A percentile compares a stretch with the other conserved stretches of the same genome.
Evolutionary conservation across 768 basidiomycete genomes (phyloP).

Genomic region (Russula griseocarnosa): DNA sequence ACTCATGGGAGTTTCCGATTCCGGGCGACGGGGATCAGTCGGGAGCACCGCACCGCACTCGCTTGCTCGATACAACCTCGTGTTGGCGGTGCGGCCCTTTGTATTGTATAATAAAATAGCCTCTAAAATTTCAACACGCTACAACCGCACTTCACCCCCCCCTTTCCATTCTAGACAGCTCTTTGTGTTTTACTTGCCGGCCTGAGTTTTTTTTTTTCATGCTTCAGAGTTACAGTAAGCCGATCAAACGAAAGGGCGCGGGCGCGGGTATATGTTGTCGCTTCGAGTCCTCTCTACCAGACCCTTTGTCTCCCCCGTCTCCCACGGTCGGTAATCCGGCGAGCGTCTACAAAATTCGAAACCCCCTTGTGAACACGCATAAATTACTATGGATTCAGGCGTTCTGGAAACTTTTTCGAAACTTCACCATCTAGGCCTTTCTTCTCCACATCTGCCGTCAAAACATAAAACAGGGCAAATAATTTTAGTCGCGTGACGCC

Average conservation of each 20-base stretch:
- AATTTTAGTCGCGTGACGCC: constrained; percentile 1
- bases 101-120: no score
- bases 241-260: background rate
- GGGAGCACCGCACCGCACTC: background rate
- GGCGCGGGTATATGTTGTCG: background rate
- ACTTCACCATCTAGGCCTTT: background rate
- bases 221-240: background rate
- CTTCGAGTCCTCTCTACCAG: no score
- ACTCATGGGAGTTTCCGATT: constrained; percentile 13
- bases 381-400: background rate
- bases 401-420: background rate
- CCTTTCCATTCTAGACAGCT: background rate
- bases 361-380: no score
- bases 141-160: background rate
- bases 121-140: background rate
- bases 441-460: background rate
- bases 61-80: constrained; percentile 3
- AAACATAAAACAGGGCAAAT: background rate
- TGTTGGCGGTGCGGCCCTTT: constrained; percentile 13
- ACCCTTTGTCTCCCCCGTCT: background rate
- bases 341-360: background rate
- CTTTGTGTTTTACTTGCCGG: background rate
- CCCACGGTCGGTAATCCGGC: background rate
- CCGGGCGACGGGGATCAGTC: constrained; percentile 4
- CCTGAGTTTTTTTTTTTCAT: background rate